Evolutionary conservation across 129 eudicot genomes (phyloP), one percentile per base, ranked within the genome.

Genomic region (Arctium minus): DNA sequence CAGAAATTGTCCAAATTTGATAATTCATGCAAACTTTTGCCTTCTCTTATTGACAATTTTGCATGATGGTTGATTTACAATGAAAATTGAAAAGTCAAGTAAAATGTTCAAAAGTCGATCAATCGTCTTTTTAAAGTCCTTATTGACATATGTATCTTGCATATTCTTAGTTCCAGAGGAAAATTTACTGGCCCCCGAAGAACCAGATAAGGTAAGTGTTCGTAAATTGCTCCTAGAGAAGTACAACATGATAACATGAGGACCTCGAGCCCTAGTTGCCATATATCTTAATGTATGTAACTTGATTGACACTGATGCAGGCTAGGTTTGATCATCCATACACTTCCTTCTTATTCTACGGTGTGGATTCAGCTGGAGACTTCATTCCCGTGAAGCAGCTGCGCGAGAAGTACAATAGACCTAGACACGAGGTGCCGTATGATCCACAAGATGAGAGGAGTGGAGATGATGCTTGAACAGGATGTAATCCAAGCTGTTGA

Each of bases 261-360:
- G 37, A 32, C 68, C 9, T 68, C 9, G 38, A n/a, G 62, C 62
- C 62, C 62, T 50, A 50, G 18, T 50, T 50, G 62, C 1, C 18
- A 50, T 17, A 17, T 17, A 30, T 48, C 42, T 62, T 71, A 18
- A 37, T 67, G 37, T 77, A 53, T 87, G 44, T 79, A 48, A 72
- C 37, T 60, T 50, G 70, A n/a, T 80, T 31, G 68, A 7, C 1
- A 8, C 35, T 64, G 69, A 12, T 79, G 76, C 93, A 95, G 99
- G 93, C 71, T 46, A 90, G 94, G 72, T 91, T 95, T 88, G 99
- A 93, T 74, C 97, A 95, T 80, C 99, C 99, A 1, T 95, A 95
- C 29, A 75, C 85, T 27, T 88, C 97, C 32, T 95, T 95, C 78
- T 86, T 95, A 78, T 95, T 95, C 87, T 95, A 85, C 12, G 99